Evolutionary conservation across 2,329 filamentous ascomycete species (phyloP), one percentile per base, ranked within the genome.

Genomic region (Colletotrichum kahawae): DNA sequence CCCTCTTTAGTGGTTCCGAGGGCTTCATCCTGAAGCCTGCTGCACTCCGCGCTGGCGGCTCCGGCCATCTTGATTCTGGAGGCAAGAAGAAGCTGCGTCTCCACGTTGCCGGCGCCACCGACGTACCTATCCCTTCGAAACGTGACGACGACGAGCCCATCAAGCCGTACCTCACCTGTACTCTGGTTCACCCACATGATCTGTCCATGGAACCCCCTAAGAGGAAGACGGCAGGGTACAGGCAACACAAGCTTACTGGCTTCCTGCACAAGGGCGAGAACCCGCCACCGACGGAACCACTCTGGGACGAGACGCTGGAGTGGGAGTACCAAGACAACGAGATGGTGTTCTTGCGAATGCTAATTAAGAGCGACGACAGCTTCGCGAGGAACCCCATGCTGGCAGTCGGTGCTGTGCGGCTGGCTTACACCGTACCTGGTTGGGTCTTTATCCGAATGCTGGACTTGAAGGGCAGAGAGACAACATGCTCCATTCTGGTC

Each of bases 251-350:
- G 76, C 81, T 91, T 18, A 79, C 85, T 0, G 89, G 88, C 1
- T 88, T 92, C 71, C 81, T 93, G 64, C 90, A 92, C 80, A 84
- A 84, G 34, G 89, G 88, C 21, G 90, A 91, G 70, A 92, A 91
- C 76, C 90, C 92, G 4, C 87, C 88, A 0, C 81, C 87, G 0
- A 92, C 87, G 0, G 91, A 93, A 75, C 92, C 92, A 0, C 66
- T 94, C 9, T 94, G 92, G 92, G 88, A 93, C 77, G 91, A 94
- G 81, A 85, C 84, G 16, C 83, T 94, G 10, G 91, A 93, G 79
- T 94, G 92, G 92, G 90, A 92, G 75, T 94, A 90, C 78, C 90
- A 92, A 7, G 92, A 93, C 71, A 93, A 91, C 77, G 92, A 93
- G 80, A 80, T 94, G 63, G 88, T 89, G 0, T 94, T 94, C 78